Evolutionary conservation across 75 land plant species (phyloP).

Genomic region (Sequoia sempervirens): DNA sequence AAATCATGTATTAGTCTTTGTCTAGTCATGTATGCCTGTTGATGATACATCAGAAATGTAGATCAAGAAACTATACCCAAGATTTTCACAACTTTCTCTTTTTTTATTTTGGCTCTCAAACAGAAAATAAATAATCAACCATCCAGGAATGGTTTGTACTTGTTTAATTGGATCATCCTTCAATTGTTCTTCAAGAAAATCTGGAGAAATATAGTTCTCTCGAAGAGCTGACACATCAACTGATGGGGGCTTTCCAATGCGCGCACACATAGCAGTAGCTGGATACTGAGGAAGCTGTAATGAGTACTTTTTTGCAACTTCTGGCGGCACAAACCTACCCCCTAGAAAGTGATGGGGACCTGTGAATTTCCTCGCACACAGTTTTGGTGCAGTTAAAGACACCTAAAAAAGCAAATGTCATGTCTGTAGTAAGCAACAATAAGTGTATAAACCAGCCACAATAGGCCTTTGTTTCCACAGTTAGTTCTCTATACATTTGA

Average conservation of each 20-base stretch:
- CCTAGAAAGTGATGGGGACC: constrained; percentile 96
- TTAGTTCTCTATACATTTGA: not conserved
- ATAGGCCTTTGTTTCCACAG: not conserved
- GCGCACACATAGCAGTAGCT: constrained; percentile 89
- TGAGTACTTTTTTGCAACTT: constrained; percentile 55
- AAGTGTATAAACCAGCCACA: not conserved
- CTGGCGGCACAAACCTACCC: constrained; percentile 97
- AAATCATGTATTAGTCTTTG: not conserved
- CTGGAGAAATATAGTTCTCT: constrained; percentile 80
- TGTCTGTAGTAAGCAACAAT: not conserved
- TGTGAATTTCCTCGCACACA: constrained; percentile 76
- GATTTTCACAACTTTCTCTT: not conserved
- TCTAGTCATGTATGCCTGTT: not conserved
- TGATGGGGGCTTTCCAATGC: constrained; percentile 70
- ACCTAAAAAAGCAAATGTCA: constrained; percentile 39
- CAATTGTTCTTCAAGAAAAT: constrained; percentile 67
- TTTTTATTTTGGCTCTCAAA: not conserved
- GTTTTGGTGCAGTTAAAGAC: constrained; percentile 93
- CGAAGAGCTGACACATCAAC: constrained; percentile 81
- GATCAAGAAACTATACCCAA: not conserved
- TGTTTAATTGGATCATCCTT: constrained; percentile 70
- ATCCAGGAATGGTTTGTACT: constrained; percentile 26
- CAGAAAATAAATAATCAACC: not conserved
- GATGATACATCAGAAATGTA: not conserved
- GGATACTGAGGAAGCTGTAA: constrained; percentile 79